A percentile compares a stretch with the other conserved stretches of the same genome.
Evolutionary conservation across 139 green algal species (phyloP).

Genomic region (Eudorina sp.): DNA sequence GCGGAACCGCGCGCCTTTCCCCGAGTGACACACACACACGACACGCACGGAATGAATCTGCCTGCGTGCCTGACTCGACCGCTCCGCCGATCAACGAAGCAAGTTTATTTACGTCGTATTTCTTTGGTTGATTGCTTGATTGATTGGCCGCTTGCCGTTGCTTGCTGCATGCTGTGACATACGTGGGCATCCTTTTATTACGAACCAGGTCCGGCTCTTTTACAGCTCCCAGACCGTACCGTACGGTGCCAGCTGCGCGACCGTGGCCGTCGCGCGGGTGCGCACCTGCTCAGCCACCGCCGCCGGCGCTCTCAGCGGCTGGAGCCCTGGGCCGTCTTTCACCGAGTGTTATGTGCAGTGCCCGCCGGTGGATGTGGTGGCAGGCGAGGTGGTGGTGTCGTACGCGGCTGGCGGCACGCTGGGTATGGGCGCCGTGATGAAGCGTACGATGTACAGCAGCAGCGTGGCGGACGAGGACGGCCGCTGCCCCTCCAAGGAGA

Average conservation of each 20-base stretch:
- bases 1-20: too few relatives aligned
- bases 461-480: slow-evolving; percentile 5
- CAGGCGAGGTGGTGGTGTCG: not conserved
- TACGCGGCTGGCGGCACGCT: not conserved
- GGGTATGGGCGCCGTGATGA: not conserved
- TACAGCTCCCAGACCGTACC: slow-evolving; percentile 3
- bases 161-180: too few relatives aligned
- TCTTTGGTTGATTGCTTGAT: too few relatives aligned
- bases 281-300: not conserved
- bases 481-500: not conserved
- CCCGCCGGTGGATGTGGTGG: not conserved
- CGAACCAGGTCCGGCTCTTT: slow-evolving; percentile 20
- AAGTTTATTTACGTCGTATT: too few relatives aligned
- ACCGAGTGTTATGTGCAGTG: slow-evolving; percentile 16
- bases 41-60: too few relatives aligned
- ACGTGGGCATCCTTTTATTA: not conserved
- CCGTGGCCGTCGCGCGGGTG: not conserved
- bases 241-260: not conserved
- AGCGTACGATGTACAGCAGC: slow-evolving; percentile 26
- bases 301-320: not conserved
- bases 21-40: too few relatives aligned
- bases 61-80: too few relatives aligned
- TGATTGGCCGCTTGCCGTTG: too few relatives aligned
- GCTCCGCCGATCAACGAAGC: too few relatives aligned
- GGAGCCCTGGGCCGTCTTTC: not conserved